Evolutionary conservation across 1,284 basidiomycete genomes (phyloP).

Genomic region (Dichomitus squalens): DNA sequence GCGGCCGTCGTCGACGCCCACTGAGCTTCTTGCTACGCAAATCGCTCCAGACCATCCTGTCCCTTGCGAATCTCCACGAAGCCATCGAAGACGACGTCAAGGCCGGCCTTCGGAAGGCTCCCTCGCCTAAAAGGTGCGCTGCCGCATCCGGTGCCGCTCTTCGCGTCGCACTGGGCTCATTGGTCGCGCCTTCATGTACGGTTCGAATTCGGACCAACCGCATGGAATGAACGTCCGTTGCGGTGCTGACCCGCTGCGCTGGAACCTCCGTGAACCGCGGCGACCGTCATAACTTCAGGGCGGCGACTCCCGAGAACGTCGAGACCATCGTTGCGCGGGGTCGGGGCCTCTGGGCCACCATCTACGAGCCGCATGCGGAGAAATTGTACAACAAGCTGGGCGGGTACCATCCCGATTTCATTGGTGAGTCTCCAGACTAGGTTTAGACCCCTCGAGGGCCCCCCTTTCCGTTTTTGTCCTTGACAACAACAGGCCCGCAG

Average conservation of each 20-base stretch:
- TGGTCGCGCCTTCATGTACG: background rate
- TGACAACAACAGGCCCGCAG: background rate
- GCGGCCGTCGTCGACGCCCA: background rate
- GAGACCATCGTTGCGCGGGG: conserved; percentile 69
- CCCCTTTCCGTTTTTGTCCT: conserved; percentile 6
- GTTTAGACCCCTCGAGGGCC: background rate
- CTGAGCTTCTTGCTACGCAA: background rate
- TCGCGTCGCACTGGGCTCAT: background rate
- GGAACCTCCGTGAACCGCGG: background rate
- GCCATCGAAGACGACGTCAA: conserved; percentile 82
- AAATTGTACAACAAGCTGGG: conserved; percentile 91
- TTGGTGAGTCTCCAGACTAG: conserved; percentile 55
- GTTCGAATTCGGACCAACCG: background rate
- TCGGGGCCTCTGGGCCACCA: conserved; percentile 81
- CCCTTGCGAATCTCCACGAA: conserved; percentile 73
- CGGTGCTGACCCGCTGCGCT: background rate
- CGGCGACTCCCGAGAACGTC: conserved; percentile 64
- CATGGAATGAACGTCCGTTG: background rate
- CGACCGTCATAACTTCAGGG: conserved; percentile 41
- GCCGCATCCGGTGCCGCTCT: background rate
- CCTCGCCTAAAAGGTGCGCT: conserved; percentile 56
- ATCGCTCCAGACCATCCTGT: conserved; percentile 72
- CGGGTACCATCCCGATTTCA: conserved; percentile 85
- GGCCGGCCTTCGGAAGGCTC: conserved; percentile 61
- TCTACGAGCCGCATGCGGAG: conserved; percentile 88